phyloP scores from a whole-genome alignment of 2,329 filamentous ascomycete genomes.

The Magnaporthales sp. region DNA sequence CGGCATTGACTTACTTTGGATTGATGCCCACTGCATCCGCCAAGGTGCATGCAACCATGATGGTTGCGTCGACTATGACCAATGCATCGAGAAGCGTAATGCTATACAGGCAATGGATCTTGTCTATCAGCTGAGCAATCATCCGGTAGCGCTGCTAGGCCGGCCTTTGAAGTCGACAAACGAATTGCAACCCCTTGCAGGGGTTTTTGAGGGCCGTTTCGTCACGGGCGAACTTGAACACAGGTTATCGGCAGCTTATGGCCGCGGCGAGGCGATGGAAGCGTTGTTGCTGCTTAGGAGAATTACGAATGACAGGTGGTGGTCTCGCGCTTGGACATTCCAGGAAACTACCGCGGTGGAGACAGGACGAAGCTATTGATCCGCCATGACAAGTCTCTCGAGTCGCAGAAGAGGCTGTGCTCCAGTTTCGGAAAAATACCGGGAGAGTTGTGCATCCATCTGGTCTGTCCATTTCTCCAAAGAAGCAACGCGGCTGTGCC shows the following conservation, averaged over 20 bases:
- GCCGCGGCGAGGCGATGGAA: constrained; percentile 8
- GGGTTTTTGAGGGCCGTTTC: constrained; percentile 13
- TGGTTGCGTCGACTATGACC: constrained; percentile 10
- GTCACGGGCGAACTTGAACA: constrained; percentile 5
- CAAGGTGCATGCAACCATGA: constrained; percentile 13
- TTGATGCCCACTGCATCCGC: constrained; percentile 19
- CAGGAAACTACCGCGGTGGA: constrained; percentile 24
- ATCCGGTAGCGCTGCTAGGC: constrained; percentile 20
- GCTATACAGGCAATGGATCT: constrained; percentile 23
- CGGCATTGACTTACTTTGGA: constrained; percentile 16
- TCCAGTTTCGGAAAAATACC: neutral
- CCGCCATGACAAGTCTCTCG: constrained; percentile 12
- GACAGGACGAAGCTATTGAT: constrained; percentile 19
- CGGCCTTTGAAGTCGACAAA: constrained; percentile 3
- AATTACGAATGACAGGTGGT: constrained; percentile 20
- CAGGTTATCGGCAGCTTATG: neutral
- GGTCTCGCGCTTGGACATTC: constrained; percentile 23
- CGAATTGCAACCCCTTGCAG: constrained; percentile 11
- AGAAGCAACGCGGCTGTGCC: neutral
- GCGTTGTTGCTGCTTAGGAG: constrained; percentile 14
- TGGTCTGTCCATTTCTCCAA: neutral
- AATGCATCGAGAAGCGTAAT: constrained; percentile 16
- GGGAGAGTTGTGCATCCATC: constrained; percentile 2
- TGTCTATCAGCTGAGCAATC: constrained; percentile 19
- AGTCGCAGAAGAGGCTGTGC: constrained; percentile 12